phyloP scores from a whole-genome alignment of 768 basidiomycete genomes.

The Termitomyces sp. region DNA sequence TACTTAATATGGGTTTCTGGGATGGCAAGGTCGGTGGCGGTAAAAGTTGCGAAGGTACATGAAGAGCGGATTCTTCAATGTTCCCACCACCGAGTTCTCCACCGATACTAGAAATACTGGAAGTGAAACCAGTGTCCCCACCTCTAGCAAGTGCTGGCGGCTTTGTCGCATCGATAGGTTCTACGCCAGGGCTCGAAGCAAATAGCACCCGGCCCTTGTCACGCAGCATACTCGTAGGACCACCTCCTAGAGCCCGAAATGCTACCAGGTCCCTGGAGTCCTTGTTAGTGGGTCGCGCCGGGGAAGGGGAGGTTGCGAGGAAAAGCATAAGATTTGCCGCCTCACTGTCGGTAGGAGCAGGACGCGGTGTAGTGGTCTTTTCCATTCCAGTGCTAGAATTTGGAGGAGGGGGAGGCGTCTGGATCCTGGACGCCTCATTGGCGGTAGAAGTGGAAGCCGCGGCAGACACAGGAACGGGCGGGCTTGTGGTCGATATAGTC shows the following conservation, averaged over 20 bases:
- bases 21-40: slow-evolving; percentile 27
- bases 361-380: slow-evolving; percentile 36
- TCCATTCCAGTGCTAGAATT: slow-evolving; percentile 13
- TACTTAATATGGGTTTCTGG: slow-evolving; percentile 14
- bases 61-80: neutral
- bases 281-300: slow-evolving; percentile 54
- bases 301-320: slow-evolving; percentile 82
- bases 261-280: slow-evolving; percentile 51
- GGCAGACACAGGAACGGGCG: slow-evolving; percentile 32
- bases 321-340: slow-evolving; percentile 84
- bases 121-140: slow-evolving; percentile 33
- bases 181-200: slow-evolving; percentile 28
- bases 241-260: slow-evolving; percentile 47
- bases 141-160: slow-evolving; percentile 17
- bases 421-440: slow-evolving; percentile 26
- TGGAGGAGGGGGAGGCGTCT: slow-evolving; percentile 30
- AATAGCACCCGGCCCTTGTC: slow-evolving; percentile 70
- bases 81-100: slow-evolving; percentile 18
- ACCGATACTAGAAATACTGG: slow-evolving; percentile 33
- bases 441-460: slow-evolving; percentile 27
- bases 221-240: slow-evolving; percentile 39
- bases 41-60: slow-evolving; percentile 20
- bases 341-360: slow-evolving; percentile 68
- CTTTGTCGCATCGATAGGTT: slow-evolving; percentile 10
- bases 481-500: slow-evolving; percentile 35